Conservation (phyloP, 2,329 filamentous ascomycete species). For the Exophiala phaeomuriformis region DNA sequence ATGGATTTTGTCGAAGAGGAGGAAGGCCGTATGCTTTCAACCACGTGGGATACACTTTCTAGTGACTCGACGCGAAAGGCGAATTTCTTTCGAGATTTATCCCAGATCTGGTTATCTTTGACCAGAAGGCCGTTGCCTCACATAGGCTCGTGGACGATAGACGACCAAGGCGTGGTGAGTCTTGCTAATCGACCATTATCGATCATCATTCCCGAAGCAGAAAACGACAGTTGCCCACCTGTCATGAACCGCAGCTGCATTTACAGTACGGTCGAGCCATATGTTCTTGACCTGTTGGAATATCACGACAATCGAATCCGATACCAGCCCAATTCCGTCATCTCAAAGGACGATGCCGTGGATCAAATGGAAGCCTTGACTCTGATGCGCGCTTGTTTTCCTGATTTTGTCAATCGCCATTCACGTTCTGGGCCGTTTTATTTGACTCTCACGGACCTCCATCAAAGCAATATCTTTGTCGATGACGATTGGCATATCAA, state of each 20-base stretch:
- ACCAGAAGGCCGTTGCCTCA: slow-evolving; percentile 17
- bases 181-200: slow-evolving; percentile 28
- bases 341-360: slow-evolving; percentile 9
- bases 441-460: slow-evolving; percentile 36
- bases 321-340: slow-evolving; percentile 28
- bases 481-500: slow-evolving; percentile 32
- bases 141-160: slow-evolving; percentile 27
- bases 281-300: slow-evolving; percentile 28
- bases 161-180: slow-evolving; percentile 24
- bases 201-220: slow-evolving; percentile 25
- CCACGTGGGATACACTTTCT: slow-evolving; percentile 1
- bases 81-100: slow-evolving; percentile 26
- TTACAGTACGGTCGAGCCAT: slow-evolving; percentile 27
- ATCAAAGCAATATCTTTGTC: slow-evolving; percentile 33
- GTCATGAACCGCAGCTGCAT: slow-evolving; percentile 25
- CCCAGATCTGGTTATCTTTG: slow-evolving; percentile 27
- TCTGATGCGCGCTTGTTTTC: slow-evolving; percentile 29
- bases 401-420: slow-evolving; percentile 29
- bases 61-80: slow-evolving; percentile 10
- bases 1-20: slow-evolving; percentile 22
- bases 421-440: slow-evolving; percentile 33
- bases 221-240: slow-evolving; percentile 28
- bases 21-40: slow-evolving; percentile 21
- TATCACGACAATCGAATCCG: slow-evolving; percentile 29
- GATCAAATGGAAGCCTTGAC: slow-evolving; percentile 25